Evolutionary conservation across 164 flowering plant species (phyloP).

Genomic region (Kalanchoe fedtschenkoi): DNA sequence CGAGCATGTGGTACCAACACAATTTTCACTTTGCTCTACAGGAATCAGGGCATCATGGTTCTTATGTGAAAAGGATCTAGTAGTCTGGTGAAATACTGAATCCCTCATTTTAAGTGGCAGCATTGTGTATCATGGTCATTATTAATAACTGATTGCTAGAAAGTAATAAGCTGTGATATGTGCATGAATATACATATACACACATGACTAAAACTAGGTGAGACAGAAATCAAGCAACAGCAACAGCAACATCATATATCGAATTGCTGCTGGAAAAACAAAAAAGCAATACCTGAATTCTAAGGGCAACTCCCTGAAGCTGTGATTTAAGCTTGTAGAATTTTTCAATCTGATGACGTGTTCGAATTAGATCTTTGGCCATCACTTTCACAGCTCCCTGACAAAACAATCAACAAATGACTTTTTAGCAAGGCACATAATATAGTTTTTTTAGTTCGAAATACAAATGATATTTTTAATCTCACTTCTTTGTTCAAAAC

Average conservation of each 20-base stretch:
- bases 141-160: too few relatives aligned
- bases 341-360: slow-evolving; percentile 89
- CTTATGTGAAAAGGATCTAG: too few relatives aligned
- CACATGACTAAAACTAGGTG: not conserved
- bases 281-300: slow-evolving; percentile 65
- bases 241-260: not conserved
- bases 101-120: too few relatives aligned
- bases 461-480: not conserved
- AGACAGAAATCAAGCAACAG: not conserved
- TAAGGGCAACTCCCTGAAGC: slow-evolving; percentile 87
- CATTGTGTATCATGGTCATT: too few relatives aligned
- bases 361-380: slow-evolving; percentile 98
- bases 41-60: too few relatives aligned
- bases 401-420: slow-evolving; percentile 14
- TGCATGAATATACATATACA: not conserved
- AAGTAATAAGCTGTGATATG: too few relatives aligned
- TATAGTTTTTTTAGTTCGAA: not conserved
- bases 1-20: too few relatives aligned
- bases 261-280: not conserved
- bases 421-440: not conserved
- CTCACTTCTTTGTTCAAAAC: too few relatives aligned
- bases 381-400: slow-evolving; percentile 96
- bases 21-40: too few relatives aligned
- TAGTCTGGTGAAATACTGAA: too few relatives aligned
- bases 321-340: slow-evolving; percentile 93